Evolutionary conservation across 805 yeast species (phyloP), one percentile per base, ranked within the genome.

Genomic region (Yamadazyma akitaensis): DNA sequence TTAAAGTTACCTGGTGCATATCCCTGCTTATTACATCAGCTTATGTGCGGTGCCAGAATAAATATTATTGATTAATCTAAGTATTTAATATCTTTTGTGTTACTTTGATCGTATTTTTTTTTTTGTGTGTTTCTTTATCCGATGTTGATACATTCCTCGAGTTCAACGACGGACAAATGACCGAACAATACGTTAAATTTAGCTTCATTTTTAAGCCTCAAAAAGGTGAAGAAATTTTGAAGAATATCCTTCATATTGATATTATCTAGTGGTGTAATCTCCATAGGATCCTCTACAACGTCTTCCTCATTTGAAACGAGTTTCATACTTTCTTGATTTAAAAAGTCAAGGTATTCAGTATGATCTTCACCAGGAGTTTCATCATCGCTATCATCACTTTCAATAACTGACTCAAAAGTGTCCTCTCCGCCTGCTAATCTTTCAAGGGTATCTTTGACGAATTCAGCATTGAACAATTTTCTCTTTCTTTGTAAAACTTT

Each of bases 181-280:
- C 73, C 72, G 42, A 81, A 67, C 2, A 82, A 55, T 5, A 58
- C 56, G 40, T 72, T 69, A 64, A 81, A 83, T 51, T 75, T 72
- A n/a, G 57, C 59, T 0, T 64, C 61, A 49, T 82, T 82, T 10
- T 64, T 56, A 13, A 64, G 64, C 53, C 80, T 81, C 13, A 85
- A 57, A 2, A 65, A 62, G 4, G 67, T 48, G 10, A 85, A 63
- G n/a, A 79, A 75, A 21, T 80, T 77, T 48, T 80, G 79, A 60
- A 89, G 80, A 3, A 81, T 76, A 10, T 73, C 70, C 1, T 43
- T 43, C 3, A 87, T 80, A 57, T 90, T 84, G 42, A 90, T 65
- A 36, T 73, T 70, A 57, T 92, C 97, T 37, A 94, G 72, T 1
- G 95, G 83, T 0, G 90, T 84, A 48, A 84, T 83, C 11, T 84